Evolutionary conservation across 345 rosid species (phyloP), one percentile per base, ranked within the genome.

Genomic region (Eucalyptus virginea): DNA sequence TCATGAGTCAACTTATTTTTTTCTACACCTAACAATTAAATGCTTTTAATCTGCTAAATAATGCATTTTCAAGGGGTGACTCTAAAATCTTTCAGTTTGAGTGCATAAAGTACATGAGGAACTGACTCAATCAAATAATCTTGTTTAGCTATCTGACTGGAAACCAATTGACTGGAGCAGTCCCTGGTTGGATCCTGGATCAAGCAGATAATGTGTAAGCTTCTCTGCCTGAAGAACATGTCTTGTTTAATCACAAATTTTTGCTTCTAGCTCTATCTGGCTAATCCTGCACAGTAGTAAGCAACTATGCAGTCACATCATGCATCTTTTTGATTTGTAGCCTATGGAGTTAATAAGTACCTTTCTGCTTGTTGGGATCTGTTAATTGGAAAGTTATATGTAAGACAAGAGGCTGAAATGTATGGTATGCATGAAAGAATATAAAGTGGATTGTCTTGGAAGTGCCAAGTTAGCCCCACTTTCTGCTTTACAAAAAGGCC

Each of bases 151-250:
- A 90, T 81, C 87, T 93, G 8, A 94, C 94, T 50, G 89, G 92
- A 87, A 94, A 94, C 86, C 60, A 87, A 88, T 90, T 94, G 19
- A 91, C 40, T n/a, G 94, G 95, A 88, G 6, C 21, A 4, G 83
- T 93, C 21, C 95, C 94, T 81, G 9, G 1, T 32, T 92, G 94
- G 94, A 87, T 93, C 21, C 65, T 90, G 58, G 17, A 26, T 4
- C 9, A 34, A 48, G 89, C 69, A 86, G 6, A 86, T 0, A 45
- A 13, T 9, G 17, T 81, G 92, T 92, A 86, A 89, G 86, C 14
- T 86, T 69, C 37, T 32, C 86, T 62, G 65, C 54, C 65, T 6
- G 4, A 24, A 19, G 42, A 58, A 49, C 6, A 17, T 77, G 48
- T 28, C 32, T 81, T 28, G 54, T 40, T 54, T 86, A 18, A 72